Base-by-base conservation (phyloP, 345 rosid species). In the Dipteronia sinensis region DNA sequence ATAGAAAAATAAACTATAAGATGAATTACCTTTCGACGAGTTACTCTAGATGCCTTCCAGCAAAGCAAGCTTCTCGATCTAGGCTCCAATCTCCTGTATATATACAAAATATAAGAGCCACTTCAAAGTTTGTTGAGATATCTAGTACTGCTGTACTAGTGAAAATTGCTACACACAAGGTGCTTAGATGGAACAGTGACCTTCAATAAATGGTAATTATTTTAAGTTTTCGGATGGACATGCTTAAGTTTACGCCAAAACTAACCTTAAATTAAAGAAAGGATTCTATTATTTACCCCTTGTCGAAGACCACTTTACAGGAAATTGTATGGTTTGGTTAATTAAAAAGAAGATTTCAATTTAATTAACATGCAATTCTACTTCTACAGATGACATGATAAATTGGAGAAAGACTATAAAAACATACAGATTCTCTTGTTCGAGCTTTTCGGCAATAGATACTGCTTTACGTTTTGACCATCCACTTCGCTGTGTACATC, bases 401-500 rank as follows among this genome's bases (percentile, higher is more conserved):
- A 55, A 2, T 22, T 38, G n/a, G 6, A 12, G 8, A 56, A 65
- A 31, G 58, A 67, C 15, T 16, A 27, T 19, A 71, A 40, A 78
- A 75, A 88, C 98, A 58, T 84, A 97, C 99, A 97, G 82, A 76
- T 97, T 94, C 80, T 97, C 97, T 79, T 90, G 96, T 84, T 97
- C 99, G 65, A 97, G 98, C 88, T 89, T 97, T 70, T 97, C 94
- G 22, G 98, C 98, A 70, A 91, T 88, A 31, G 95, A 93, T 73
- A 97, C 84, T 44, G 98, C 94, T 88, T 89, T 97, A 23, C 84
- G 89, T 80, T 83, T 94, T n/a, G 98, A 89, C 98, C 97, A 93
- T 69, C 90, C 85, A 69, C 75, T 86, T 74, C 77, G 94, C 55
- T 91, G 90, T 8, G 84, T 65, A 79, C 93, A 87, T 72, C 93